These are phyloP conservation scores for Orbilia quercus DNA, from an alignment of 2,329 filamentous ascomycete genomes.

Conservation along the genomic window DNA sequence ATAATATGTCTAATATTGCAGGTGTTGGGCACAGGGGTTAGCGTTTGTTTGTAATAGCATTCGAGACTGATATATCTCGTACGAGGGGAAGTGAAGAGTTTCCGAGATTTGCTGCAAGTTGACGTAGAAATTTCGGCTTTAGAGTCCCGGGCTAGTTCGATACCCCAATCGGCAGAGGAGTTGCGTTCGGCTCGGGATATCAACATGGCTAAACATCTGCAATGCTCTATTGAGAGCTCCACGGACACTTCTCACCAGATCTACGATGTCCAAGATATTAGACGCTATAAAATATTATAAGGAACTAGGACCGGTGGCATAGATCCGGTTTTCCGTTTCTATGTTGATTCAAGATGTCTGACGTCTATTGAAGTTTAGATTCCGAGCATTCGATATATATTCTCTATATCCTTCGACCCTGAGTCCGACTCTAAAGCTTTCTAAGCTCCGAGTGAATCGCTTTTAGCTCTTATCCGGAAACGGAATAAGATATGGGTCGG, in stretches of 20 bases:
- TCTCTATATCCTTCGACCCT: no score
- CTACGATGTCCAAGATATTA: no score
- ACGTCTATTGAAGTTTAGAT: no score
- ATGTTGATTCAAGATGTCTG: no score
- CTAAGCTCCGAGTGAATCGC: neutral
- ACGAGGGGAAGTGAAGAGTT: conserved; percentile 21
- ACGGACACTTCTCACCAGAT: neutral
- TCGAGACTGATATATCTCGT: conserved; percentile 17
- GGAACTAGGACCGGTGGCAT: no score
- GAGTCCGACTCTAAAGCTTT: no score
- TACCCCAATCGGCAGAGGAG: conserved; percentile 1
- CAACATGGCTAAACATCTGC: conserved; percentile 22
- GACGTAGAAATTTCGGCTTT: conserved; percentile 19
- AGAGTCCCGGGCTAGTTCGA: neutral
- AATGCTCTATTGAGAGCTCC: conserved; percentile 22
- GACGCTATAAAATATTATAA: no score
- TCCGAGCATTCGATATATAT: no score
- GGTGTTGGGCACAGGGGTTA: conserved; percentile 7
- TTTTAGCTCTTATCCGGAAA: conserved; percentile 22
- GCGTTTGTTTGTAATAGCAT: conserved; percentile 43
- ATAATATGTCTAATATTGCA: conserved; percentile 6
- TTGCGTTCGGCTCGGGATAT: conserved; percentile 22
- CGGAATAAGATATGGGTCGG: conserved; percentile 55
- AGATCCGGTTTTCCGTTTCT: no score
- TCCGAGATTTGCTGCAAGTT: conserved; percentile 10